Evolutionary conservation across 2,329 filamentous ascomycete genomes (phyloP).

Genomic region (Fusarium siculi): DNA sequence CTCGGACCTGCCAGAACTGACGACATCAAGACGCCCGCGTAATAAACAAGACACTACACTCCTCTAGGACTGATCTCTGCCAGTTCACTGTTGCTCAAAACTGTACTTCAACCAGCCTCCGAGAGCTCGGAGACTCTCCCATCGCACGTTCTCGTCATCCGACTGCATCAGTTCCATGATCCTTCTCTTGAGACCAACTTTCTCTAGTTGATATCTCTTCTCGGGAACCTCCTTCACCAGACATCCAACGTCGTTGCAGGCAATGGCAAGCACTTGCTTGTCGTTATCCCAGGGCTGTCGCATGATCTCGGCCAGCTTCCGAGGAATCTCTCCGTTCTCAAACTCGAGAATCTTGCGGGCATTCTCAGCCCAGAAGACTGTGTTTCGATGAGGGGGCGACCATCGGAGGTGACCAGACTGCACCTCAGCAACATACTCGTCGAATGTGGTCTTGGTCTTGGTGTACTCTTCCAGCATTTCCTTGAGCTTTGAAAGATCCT

Average conservation of each 20-base stretch:
- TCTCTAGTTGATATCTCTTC: conserved; percentile 82
- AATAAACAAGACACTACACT: conserved; percentile 35
- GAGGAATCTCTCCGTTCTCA: conserved; percentile 80
- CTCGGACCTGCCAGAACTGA: conserved; percentile 23
- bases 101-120: conserved; percentile 73
- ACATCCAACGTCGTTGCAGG: conserved; percentile 90
- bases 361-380: conserved; percentile 92
- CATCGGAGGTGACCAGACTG: conserved; percentile 88
- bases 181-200: conserved; percentile 82
- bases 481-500: conserved; percentile 69
- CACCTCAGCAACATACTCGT: conserved; percentile 90
- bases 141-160: conserved; percentile 86
- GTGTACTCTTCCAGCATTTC: conserved; percentile 74
- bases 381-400: conserved; percentile 90
- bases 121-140: conserved; percentile 90
- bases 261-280: conserved; percentile 89
- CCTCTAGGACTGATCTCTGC: conserved; percentile 10
- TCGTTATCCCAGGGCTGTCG: conserved; percentile 78
- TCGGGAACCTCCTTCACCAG: conserved; percentile 91
- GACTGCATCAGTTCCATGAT: conserved; percentile 96
- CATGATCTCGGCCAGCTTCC: conserved; percentile 87
- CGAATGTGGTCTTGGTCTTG: conserved; percentile 80
- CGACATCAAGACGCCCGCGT: conserved; percentile 36
- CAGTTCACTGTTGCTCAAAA: conserved; percentile 58
- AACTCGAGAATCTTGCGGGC: conserved; percentile 86